Evolutionary conservation across 305 asterid species (phyloP).

Genomic region (Rubia balearica): DNA sequence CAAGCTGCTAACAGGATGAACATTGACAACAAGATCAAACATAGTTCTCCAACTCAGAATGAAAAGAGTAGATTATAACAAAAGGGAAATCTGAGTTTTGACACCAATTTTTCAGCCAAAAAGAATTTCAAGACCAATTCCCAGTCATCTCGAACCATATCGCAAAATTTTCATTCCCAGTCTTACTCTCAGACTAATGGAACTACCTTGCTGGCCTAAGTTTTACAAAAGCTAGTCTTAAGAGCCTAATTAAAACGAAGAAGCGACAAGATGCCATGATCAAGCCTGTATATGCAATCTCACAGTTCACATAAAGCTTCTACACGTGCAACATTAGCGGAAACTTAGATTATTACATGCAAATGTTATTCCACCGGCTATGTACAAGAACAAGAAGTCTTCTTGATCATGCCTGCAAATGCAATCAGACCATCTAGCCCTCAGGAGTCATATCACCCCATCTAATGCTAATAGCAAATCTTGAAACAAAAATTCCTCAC

Average conservation of each 20-base stretch:
- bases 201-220: not conserved
- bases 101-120: not conserved
- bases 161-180: not conserved
- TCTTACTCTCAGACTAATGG: not conserved
- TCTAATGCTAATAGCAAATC: not conserved
- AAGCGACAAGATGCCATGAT: not conserved
- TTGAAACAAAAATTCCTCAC: constrained; percentile 9
- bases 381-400: constrained; percentile 12
- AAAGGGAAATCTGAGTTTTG: not conserved
- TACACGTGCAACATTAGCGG: not conserved
- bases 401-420: constrained; percentile 1
- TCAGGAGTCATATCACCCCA: not conserved
- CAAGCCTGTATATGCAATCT: not conserved
- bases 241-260: not conserved
- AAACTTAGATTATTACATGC: constrained; percentile 15
- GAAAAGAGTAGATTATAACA: not conserved
- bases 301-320: not conserved
- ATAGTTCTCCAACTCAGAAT: not conserved
- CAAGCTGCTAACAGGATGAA: not conserved
- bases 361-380: not conserved
- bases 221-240: not conserved
- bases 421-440: constrained; percentile 5
- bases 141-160: not conserved
- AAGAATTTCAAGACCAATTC: not conserved
- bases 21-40: not conserved